Base-by-base conservation (phyloP, 371 early-diverging fungal genomes). In the Nosema granulosis region DNA sequence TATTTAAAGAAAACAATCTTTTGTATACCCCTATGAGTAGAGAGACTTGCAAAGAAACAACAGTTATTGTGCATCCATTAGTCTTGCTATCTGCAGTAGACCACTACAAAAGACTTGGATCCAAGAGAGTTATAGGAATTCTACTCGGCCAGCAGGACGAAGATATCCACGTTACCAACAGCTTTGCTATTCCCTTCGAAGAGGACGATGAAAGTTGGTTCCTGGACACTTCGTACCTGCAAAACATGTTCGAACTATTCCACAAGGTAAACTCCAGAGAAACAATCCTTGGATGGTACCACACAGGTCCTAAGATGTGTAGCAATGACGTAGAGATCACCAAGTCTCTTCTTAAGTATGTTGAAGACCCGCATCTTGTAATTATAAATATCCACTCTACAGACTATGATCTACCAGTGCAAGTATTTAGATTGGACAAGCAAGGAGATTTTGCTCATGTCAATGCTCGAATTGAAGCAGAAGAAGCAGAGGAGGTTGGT, bases 401-500 rank as follows among this genome's bases (percentile, higher is more conserved):
- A 4, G 57, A 73, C 37, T 71, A 76, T 38, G 83, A 80, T 49
- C 26, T 77, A 16, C 80, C 82, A 16, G 71, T 83, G 3, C 75
- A 82, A 61, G 49, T 70, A 81, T 93, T 93, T 94, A 94, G 82
- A 94, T 54, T 85, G 22, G 94, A 65, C 91, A 94, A 50, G 89
- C 92, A 63, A 89, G 91, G 84, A 92, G 94, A 29, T 34, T 95
- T 96, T 86, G 89, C 91, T 84, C 94, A 97, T 84, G 89, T 95
- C 24, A 91, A 92, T 6, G 92, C 93, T 22, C 89, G 89, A 67
- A 94, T 97, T 77, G 96, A 93, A 49, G 96, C 97, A 1, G 98
- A 97, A 81, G 97, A 99, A 87, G 92, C 97, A 9, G 99, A 99
- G 86, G 98, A 97, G 85, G 95, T 99, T 79, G 98, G 99, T 69